phyloP scores from a whole-genome alignment of 2,329 filamentous ascomycete genomes.

The Ophiostoma ips region DNA sequence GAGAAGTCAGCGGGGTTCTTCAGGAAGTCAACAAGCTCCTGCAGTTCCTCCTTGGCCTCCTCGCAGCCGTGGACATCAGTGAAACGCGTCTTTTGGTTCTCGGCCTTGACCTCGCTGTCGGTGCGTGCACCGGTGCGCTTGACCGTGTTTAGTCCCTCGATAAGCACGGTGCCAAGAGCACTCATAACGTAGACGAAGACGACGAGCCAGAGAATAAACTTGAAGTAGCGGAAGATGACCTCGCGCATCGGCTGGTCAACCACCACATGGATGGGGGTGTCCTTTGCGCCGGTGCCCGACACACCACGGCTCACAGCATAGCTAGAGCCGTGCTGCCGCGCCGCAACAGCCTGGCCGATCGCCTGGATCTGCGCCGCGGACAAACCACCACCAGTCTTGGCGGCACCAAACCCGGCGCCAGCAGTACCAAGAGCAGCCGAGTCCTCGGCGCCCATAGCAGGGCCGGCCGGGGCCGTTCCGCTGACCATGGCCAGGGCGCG shows the following conservation, averaged over 20 bases:
- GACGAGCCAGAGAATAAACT: slow-evolving; percentile 67
- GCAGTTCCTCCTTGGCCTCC: slow-evolving; percentile 94
- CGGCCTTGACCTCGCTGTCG: slow-evolving; percentile 73
- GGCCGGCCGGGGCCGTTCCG: background rate
- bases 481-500: slow-evolving; percentile 47
- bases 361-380: slow-evolving; percentile 56
- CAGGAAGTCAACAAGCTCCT: slow-evolving; percentile 92
- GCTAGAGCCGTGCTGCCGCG: slow-evolving; percentile 53
- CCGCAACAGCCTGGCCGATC: slow-evolving; percentile 69
- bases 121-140: slow-evolving; percentile 61
- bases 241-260: slow-evolving; percentile 78
- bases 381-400: slow-evolving; percentile 17
- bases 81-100: slow-evolving; percentile 85
- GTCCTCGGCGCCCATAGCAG: slow-evolving; percentile 1
- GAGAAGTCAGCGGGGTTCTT: slow-evolving; percentile 89
- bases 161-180: slow-evolving; percentile 25
- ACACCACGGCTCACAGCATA: slow-evolving; percentile 31
- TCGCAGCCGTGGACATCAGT: slow-evolving; percentile 92
- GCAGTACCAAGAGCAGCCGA: slow-evolving; percentile 4
- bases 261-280: slow-evolving; percentile 83
- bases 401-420: slow-evolving; percentile 1
- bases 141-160: slow-evolving; percentile 67
- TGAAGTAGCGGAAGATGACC: slow-evolving; percentile 79
- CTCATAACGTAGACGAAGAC: slow-evolving; percentile 61
- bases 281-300: slow-evolving; percentile 55